These are phyloP conservation scores for Fonsecaea pugnacius DNA, from an alignment of 2,329 filamentous ascomycete species.

Conservation along the genomic window DNA sequence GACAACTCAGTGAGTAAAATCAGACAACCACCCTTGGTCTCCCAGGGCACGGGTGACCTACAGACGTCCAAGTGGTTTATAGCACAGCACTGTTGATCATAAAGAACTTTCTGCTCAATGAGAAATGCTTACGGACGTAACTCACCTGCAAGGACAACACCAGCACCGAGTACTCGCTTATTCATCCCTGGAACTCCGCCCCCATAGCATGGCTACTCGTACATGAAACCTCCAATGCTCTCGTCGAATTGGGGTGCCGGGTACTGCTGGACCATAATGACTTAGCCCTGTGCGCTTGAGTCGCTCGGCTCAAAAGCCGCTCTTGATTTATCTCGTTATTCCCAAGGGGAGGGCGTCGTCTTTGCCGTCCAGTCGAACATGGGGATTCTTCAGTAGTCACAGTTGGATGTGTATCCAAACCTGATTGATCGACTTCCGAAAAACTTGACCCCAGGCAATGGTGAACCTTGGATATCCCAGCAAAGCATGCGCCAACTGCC, in stretches of 20 bases:
- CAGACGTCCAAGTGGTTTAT: no score
- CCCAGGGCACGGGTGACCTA: no score
- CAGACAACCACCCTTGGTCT: no score
- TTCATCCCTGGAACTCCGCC: not conserved
- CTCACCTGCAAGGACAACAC: not conserved
- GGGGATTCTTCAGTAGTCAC: not conserved
- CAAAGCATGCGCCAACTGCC: slow-evolving; percentile 4
- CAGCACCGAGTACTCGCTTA: not conserved
- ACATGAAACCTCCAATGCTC: not conserved
- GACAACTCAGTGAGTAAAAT: no score
- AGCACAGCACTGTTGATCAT: no score
- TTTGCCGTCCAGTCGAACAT: not conserved
- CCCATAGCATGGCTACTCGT: not conserved
- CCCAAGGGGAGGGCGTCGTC: not conserved
- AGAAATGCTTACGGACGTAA: slow-evolving; percentile 1
- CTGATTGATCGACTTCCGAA: not conserved
- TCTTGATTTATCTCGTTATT: not conserved
- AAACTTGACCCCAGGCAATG: not conserved
- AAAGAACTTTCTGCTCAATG: not conserved
- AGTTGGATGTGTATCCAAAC: not conserved
- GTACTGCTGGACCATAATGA: not conserved
- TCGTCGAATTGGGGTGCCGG: not conserved
- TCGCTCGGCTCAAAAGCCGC: not conserved
- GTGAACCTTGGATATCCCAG: not conserved
- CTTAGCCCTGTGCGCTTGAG: not conserved